phyloP scores from a whole-genome alignment of 495 filamentous ascomycete species.

The Aspergillus conjunctus region DNA sequence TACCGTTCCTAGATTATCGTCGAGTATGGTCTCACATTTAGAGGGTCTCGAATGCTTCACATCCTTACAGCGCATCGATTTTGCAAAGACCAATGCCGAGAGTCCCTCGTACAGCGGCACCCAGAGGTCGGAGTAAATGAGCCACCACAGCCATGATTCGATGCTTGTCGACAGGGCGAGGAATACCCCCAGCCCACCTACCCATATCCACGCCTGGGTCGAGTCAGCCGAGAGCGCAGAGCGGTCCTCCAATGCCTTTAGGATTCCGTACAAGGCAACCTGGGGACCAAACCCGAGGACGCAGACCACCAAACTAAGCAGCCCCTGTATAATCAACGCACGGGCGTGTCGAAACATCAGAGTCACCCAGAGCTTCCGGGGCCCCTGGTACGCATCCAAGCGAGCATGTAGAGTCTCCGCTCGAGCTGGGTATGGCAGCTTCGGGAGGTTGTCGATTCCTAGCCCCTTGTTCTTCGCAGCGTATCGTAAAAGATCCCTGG shows the following conservation, averaged over 20 bases:
- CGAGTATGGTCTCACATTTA: conserved; percentile 20
- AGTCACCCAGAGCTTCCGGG: conserved; percentile 62
- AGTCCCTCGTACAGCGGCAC: conserved; percentile 70
- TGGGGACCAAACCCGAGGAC: conserved; percentile 69
- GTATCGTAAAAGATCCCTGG: conserved; percentile 50
- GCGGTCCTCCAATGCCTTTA: conserved; percentile 63
- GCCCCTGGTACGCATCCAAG: conserved; percentile 54
- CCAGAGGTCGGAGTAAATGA: conserved; percentile 62
- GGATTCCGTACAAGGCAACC: conserved; percentile 64
- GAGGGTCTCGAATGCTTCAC: conserved; percentile 56
- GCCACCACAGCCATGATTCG: conserved; percentile 66
- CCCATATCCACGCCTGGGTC: conserved; percentile 65
- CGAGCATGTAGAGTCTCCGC: conserved; percentile 35
- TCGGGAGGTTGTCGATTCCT: conserved; percentile 61
- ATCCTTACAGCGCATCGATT: conserved; percentile 79
- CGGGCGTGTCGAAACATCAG: conserved; percentile 57
- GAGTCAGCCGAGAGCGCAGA: conserved; percentile 34
- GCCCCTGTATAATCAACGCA: conserved; percentile 55
- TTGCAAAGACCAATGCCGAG: conserved; percentile 72
- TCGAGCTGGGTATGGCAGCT: conserved; percentile 35
- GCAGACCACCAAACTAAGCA: conserved; percentile 53
- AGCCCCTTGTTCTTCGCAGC: conserved; percentile 58
- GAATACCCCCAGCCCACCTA: conserved; percentile 58
- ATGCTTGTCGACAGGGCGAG: conserved; percentile 59
- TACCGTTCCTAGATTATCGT: background rate